Conservation (phyloP, 148 eudicot genomes). For the Fagopyrum homotropicum region DNA sequence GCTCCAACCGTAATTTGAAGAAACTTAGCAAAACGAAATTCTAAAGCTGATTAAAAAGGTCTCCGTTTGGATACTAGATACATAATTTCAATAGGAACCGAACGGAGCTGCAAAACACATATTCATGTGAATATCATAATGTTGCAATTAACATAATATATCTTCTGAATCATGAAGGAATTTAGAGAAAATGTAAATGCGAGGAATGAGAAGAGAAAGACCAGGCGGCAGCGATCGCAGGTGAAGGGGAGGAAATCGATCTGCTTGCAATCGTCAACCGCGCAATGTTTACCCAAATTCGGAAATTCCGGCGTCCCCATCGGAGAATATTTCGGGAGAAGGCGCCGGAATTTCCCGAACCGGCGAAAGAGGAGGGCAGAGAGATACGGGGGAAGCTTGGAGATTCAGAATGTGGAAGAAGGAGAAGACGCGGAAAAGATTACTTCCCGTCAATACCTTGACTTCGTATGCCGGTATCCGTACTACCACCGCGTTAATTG, state of each 20-base stretch:
- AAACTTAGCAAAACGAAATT: not conserved
- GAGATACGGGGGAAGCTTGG: not conserved
- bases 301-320: conserved; percentile 97
- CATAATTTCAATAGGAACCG: not conserved
- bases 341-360: conserved; percentile 5
- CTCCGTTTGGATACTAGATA: not conserved
- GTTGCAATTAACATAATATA: not conserved
- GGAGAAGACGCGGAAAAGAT: conserved; percentile 3
- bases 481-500: not conserved
- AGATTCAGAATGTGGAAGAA: conserved; percentile 7
- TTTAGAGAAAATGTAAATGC: not conserved
- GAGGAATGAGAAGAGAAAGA: conserved; percentile 8
- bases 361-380: not conserved
- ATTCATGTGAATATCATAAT: not conserved
- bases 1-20: not conserved
- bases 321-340: not conserved
- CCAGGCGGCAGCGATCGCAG: conserved; percentile 81
- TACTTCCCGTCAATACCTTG: conserved; percentile 1
- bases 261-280: conserved; percentile 58
- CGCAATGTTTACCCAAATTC: conserved; percentile 77
- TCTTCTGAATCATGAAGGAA: not conserved
- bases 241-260: conserved; percentile 94
- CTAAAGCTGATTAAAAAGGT: not conserved
- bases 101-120: not conserved
- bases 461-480: conserved; percentile 4